Conservation (phyloP, 306 rosid genomes). For the Vachellia pachyceras region DNA sequence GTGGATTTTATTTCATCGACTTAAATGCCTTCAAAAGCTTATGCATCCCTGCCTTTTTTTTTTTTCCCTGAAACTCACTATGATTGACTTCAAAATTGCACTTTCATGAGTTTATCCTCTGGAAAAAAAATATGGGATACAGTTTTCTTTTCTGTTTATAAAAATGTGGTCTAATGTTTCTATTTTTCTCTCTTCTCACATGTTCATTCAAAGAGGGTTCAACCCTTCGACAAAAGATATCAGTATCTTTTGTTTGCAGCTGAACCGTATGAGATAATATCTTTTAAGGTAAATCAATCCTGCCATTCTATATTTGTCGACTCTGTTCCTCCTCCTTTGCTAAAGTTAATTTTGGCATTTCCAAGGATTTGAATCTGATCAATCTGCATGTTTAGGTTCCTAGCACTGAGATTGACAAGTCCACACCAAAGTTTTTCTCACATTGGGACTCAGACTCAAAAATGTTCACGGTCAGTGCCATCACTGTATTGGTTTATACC, state of each 20-base stretch:
- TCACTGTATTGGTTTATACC: slow-evolving; percentile 25
- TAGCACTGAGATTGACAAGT: slow-evolving; percentile 91
- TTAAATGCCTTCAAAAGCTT: background rate
- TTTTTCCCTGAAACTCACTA: background rate
- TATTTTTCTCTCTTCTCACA: slow-evolving; percentile 3
- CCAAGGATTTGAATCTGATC: background rate
- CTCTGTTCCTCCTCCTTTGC: background rate
- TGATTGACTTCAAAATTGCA: background rate
- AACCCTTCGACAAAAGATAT: slow-evolving; percentile 77
- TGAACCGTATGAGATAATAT: slow-evolving; percentile 90
- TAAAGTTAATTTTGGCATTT: background rate
- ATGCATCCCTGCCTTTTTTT: background rate
- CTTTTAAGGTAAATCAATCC: slow-evolving; percentile 73
- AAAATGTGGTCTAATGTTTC: slow-evolving; percentile 18
- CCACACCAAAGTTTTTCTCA: slow-evolving; percentile 90
- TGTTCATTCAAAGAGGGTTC: slow-evolving; percentile 66
- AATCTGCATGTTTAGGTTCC: slow-evolving; percentile 69
- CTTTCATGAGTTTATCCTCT: background rate
- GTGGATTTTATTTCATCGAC: slow-evolving; percentile 42
- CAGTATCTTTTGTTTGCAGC: slow-evolving; percentile 92
- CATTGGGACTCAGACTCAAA: slow-evolving; percentile 99
- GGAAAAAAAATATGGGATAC: background rate
- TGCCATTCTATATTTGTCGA: background rate
- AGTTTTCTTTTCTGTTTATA: background rate
- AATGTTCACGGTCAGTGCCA: slow-evolving; percentile 85